Evolutionary conservation across 495 filamentous ascomycete genomes (phyloP).

Genomic region (Astrothelium subdiscretum): DNA sequence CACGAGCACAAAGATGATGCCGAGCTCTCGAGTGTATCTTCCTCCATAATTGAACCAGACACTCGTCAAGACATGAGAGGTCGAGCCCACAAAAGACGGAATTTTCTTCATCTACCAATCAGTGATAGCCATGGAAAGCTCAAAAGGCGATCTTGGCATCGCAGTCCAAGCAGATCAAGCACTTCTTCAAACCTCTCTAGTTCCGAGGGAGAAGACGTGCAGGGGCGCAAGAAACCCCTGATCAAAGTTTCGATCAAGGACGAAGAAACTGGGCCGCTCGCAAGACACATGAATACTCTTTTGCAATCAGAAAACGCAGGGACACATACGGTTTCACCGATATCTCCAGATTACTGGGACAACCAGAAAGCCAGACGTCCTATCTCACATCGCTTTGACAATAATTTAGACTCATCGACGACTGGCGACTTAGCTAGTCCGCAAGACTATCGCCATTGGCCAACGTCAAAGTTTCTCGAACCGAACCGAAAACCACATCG

Average conservation of each 20-base stretch:
- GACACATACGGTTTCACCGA: not conserved
- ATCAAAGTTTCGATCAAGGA: slow-evolving; percentile 15
- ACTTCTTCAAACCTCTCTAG: not conserved
- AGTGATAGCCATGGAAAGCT: not conserved
- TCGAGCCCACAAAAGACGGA: not conserved
- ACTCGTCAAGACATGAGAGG: not conserved
- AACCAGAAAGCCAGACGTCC: slow-evolving; percentile 4
- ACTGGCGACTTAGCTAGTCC: not conserved
- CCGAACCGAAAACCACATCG: not conserved
- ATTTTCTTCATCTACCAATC: not conserved
- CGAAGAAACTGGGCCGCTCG: slow-evolving; percentile 43
- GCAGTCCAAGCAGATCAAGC: slow-evolving; percentile 10
- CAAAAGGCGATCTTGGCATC: not conserved
- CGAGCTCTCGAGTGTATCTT: not conserved
- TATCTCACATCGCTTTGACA: not conserved
- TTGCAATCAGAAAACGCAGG: not conserved
- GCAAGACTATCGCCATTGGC: not conserved
- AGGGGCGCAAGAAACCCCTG: not conserved
- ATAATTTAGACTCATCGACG: not conserved
- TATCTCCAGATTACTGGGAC: slow-evolving; percentile 31
- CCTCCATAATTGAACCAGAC: not conserved
- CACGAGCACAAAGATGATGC: slow-evolving; percentile 4
- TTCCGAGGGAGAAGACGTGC: not conserved
- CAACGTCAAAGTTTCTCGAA: not conserved
- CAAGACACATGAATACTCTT: slow-evolving; percentile 53